These are phyloP conservation scores for Penicillium italicum DNA, from an alignment of 2,329 filamentous ascomycete genomes.

Conservation along the genomic window DNA sequence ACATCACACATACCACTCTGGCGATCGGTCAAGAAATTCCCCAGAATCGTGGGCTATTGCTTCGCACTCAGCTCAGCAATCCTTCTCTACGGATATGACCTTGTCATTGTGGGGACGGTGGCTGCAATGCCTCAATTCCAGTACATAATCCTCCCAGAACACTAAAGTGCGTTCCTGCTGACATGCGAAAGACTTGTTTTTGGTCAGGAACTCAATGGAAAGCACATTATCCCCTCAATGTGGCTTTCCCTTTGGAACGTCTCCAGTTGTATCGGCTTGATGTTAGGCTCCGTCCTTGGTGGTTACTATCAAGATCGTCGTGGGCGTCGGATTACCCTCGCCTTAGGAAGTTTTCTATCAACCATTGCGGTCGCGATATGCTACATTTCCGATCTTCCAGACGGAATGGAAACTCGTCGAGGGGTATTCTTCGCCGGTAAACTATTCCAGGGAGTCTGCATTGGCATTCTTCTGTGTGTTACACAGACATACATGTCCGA, in stretches of 20 bases:
- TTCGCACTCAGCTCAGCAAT: slow-evolving; percentile 21
- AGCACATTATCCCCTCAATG: slow-evolving; percentile 38
- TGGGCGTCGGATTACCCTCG: slow-evolving; percentile 37
- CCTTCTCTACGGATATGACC: slow-evolving; percentile 29
- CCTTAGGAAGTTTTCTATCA: slow-evolving; percentile 35
- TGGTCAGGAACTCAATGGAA: slow-evolving; percentile 26
- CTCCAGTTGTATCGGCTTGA: slow-evolving; percentile 36
- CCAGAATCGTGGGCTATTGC: slow-evolving; percentile 16
- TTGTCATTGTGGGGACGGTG: slow-evolving; percentile 27
- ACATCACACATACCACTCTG: slow-evolving; percentile 12
- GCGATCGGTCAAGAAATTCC: slow-evolving; percentile 17
- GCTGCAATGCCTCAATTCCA: slow-evolving; percentile 29
- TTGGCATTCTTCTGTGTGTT: slow-evolving; percentile 45
- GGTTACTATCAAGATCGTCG: slow-evolving; percentile 40
- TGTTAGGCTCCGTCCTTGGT: slow-evolving; percentile 36
- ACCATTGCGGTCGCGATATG: slow-evolving; percentile 30
- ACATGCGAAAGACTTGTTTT: slow-evolving; percentile 22
- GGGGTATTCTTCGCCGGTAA: slow-evolving; percentile 45
- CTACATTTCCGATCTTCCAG: slow-evolving; percentile 18
- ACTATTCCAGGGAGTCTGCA: slow-evolving; percentile 43
- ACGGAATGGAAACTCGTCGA: slow-evolving; percentile 26
- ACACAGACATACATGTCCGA: slow-evolving; percentile 51
- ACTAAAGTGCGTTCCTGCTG: not conserved
- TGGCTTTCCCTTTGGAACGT: slow-evolving; percentile 46
- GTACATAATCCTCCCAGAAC: slow-evolving; percentile 10